Evolutionary conservation across 257 asterid species (phyloP).

Genomic region (Striga asiatica): DNA sequence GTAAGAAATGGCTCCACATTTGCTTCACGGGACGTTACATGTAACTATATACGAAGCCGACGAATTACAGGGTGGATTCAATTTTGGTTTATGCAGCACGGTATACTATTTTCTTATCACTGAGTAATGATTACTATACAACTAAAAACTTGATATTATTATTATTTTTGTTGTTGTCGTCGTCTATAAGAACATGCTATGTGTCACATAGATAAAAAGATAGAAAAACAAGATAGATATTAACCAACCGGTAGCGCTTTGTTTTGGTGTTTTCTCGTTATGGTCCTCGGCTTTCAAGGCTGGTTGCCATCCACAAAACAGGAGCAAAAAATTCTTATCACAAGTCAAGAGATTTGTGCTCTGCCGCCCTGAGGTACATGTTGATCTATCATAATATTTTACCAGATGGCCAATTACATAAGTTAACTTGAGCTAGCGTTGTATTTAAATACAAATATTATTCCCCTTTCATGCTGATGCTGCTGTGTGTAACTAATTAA

Average conservation of each 20-base stretch:
- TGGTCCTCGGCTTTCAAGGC: constrained; percentile 20
- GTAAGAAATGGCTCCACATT: constrained; percentile 29
- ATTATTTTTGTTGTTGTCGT: no score
- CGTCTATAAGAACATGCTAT: no score
- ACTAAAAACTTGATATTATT: no score
- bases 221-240: no score
- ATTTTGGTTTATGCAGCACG: constrained; percentile 34
- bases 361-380: constrained; percentile 47
- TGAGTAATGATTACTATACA: no score
- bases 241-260: no score
- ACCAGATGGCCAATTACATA: not conserved
- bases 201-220: no score
- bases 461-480: no score
- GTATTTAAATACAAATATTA: no score
- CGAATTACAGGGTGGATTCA: constrained; percentile 33
- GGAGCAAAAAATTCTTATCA: constrained; percentile 27
- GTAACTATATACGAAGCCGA: constrained; percentile 56
- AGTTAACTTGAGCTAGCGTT: no score
- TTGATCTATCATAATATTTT: not conserved
- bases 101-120: no score
- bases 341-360: constrained; percentile 37
- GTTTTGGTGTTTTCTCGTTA: not conserved
- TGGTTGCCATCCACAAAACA: constrained; percentile 24
- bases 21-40: constrained; percentile 73
- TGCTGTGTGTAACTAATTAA: no score